Evolutionary conservation across 1,139 yeast species (phyloP).

Genomic region (Candida freyschussii): DNA sequence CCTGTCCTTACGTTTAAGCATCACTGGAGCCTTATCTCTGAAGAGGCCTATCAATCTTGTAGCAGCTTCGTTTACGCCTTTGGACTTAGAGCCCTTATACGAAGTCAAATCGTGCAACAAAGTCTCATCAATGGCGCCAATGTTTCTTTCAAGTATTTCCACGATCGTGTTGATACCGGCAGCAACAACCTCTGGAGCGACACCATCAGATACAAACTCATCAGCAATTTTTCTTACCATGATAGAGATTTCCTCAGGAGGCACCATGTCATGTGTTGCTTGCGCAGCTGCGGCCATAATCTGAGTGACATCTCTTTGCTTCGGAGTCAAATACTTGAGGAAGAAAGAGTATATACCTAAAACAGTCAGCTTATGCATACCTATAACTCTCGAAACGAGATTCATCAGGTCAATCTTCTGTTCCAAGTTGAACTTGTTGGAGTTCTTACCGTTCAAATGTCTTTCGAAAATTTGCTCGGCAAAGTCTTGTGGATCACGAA

Average conservation of each 20-base stretch:
- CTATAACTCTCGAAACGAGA: constrained; percentile 79
- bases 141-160: constrained; percentile 89
- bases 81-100: constrained; percentile 88
- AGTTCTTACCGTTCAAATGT: constrained; percentile 65
- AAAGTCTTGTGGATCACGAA: constrained; percentile 97
- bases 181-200: constrained; percentile 94
- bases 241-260: constrained; percentile 81
- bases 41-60: constrained; percentile 80
- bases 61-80: constrained; percentile 93
- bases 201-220: constrained; percentile 97
- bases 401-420: constrained; percentile 88
- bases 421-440: constrained; percentile 70
- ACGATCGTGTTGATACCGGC: constrained; percentile 95
- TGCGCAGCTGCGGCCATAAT: constrained; percentile 97
- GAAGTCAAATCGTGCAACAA: constrained; percentile 84
- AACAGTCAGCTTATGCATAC: constrained; percentile 89
- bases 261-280: constrained; percentile 93
- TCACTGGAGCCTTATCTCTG: constrained; percentile 94
- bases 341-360: constrained; percentile 86
- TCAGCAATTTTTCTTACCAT: constrained; percentile 90
- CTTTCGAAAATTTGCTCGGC: constrained; percentile 76
- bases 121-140: constrained; percentile 84
- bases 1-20: constrained; percentile 84
- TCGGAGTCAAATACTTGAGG: constrained; percentile 86
- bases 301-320: constrained; percentile 90